Conservation (phyloP, 306 rosid genomes). For the Dicorynia guianensis region DNA sequence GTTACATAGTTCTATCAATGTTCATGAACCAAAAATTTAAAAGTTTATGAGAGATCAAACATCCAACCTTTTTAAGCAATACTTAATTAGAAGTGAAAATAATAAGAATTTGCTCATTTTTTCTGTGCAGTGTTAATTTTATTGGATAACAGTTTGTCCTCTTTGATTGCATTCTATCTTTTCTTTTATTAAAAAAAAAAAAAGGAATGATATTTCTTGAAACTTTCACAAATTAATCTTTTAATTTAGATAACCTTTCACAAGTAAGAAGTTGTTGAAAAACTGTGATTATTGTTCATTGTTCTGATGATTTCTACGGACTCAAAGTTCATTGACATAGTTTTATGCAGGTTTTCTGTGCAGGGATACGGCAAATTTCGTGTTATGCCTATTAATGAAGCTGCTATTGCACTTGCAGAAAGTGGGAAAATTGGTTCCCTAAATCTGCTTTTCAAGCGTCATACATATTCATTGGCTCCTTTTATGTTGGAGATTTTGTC, state of each 20-base stretch:
- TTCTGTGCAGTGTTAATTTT: background rate
- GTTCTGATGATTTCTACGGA: slow-evolving; percentile 63
- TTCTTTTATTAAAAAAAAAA: too few species aligned
- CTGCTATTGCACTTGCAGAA: slow-evolving; percentile 79
- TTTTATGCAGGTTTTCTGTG: slow-evolving; percentile 91
- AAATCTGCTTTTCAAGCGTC: slow-evolving; percentile 88
- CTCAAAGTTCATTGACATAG: slow-evolving; percentile 73
- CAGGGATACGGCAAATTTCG: slow-evolving; percentile 92
- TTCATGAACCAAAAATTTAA: background rate
- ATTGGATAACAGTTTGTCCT: background rate
- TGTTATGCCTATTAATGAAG: slow-evolving; percentile 76
- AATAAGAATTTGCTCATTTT: background rate
- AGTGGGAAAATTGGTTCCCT: slow-evolving; percentile 96
- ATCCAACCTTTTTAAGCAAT: background rate
- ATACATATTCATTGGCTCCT: slow-evolving; percentile 84
- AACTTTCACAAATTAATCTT: background rate
- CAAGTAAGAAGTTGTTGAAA: slow-evolving; percentile 29
- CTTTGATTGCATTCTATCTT: too few species aligned
- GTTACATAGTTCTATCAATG: background rate
- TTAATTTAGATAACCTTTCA: background rate
- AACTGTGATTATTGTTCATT: slow-evolving; percentile 30
- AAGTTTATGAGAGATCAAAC: background rate
- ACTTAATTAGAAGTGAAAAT: background rate
- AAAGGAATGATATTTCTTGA: background rate
- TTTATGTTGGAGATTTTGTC: slow-evolving; percentile 76